Evolutionary conservation across 1,284 basidiomycete genomes (phyloP).

Genomic region (Ustilago loliicola): DNA sequence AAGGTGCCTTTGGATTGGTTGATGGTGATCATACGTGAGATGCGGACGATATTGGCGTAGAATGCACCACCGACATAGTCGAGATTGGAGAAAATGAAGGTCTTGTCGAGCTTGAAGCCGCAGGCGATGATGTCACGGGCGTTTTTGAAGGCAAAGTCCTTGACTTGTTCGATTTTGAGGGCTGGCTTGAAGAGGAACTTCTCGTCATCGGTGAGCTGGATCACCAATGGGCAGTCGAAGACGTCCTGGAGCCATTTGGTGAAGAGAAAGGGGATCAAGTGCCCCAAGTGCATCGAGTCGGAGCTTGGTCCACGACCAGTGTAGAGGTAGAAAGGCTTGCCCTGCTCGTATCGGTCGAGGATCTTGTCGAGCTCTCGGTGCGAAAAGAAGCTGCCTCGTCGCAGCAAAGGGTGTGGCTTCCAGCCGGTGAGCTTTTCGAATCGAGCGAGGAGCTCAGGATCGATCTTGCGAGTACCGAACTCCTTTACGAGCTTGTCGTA

Average conservation of each 20-base stretch:
- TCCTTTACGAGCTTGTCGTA: constrained; percentile 95
- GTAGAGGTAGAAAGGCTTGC: constrained; percentile 98
- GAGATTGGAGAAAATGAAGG: constrained; percentile 96
- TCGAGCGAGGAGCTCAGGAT: constrained; percentile 82
- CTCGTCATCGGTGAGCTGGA: constrained; percentile 98
- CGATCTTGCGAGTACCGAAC: constrained; percentile 90
- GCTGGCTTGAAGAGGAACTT: constrained; percentile 98
- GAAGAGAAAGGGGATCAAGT: constrained; percentile 97
- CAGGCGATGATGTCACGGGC: constrained; percentile 96
- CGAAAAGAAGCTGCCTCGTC: constrained; percentile 96
- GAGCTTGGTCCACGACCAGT: constrained; percentile 97
- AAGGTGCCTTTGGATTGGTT: constrained; percentile 95
- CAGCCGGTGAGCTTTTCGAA: constrained; percentile 93
- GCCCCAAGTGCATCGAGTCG: constrained; percentile 97
- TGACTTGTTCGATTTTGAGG: constrained; percentile 89
- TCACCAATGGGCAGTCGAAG: constrained; percentile 91
- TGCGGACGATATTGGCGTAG: constrained; percentile 93
- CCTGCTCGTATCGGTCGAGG: constrained; percentile 93
- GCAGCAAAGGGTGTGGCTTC: constrained; percentile 88
- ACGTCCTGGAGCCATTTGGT: constrained; percentile 99
- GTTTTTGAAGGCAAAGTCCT: constrained; percentile 86
- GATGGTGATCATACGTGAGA: constrained; percentile 91
- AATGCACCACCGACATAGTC: constrained; percentile 89
- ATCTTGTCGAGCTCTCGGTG: constrained; percentile 96
- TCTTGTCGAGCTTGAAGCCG: constrained; percentile 91